Conservation (phyloP, 768 basidiomycete species). For the Kwoniella pini region DNA sequence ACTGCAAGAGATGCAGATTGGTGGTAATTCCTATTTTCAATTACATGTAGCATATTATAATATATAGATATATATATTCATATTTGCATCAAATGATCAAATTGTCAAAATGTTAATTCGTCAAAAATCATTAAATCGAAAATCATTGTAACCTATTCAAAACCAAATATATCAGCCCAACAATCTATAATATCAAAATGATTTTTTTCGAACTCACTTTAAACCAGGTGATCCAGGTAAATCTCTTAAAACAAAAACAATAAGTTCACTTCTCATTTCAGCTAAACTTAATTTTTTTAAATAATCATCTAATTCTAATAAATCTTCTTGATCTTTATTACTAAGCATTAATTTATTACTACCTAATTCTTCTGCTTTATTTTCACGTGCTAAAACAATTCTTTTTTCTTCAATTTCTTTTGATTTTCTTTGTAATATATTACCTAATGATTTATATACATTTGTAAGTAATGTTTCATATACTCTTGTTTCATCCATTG, state of each 20-base stretch:
- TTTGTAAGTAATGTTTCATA: slow-evolving; percentile 73
- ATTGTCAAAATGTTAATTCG: no score
- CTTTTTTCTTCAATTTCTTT: slow-evolving; percentile 72
- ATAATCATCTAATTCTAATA: slow-evolving; percentile 73
- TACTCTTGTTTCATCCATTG: slow-evolving; percentile 80
- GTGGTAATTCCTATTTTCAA: slow-evolving; percentile 11
- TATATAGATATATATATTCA: no score
- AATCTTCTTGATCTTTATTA: slow-evolving; percentile 71
- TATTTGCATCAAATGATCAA: no score
- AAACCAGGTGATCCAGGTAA: slow-evolving; percentile 57
- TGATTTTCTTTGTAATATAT: slow-evolving; percentile 71
- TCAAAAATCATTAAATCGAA: no score
- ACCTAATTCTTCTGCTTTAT: slow-evolving; percentile 74
- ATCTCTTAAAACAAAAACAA: slow-evolving; percentile 85
- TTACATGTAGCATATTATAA: no score
- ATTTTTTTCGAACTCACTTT: no score
- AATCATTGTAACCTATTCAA: no score
- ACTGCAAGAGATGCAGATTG: slow-evolving; percentile 37
- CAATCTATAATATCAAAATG: no score
- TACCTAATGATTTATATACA: slow-evolving; percentile 87
- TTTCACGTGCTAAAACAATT: slow-evolving; percentile 75
- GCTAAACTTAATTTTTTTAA: slow-evolving; percentile 73
- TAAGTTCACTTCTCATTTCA: slow-evolving; percentile 82
- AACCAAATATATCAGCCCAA: not conserved
- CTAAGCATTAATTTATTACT: slow-evolving; percentile 70